phyloP scores from a whole-genome alignment of 495 filamentous ascomycete species.

The Bacidia gigantensis region DNA sequence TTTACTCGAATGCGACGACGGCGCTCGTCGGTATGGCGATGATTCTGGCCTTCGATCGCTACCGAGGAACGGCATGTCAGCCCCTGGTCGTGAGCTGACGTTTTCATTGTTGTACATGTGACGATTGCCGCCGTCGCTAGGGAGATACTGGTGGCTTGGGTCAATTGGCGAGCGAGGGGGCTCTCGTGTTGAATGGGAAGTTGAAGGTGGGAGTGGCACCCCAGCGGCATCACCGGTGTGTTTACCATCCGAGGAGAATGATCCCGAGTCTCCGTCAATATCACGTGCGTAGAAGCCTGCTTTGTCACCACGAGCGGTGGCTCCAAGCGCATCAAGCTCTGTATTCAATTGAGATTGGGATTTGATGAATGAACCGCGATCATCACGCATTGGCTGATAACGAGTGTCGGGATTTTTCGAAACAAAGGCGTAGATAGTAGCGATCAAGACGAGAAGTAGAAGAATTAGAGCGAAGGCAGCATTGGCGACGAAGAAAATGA shows the following conservation, averaged over 20 bases:
- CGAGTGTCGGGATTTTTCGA: slow-evolving; percentile 93
- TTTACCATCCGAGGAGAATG: slow-evolving; percentile 36
- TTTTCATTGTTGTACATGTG: slow-evolving; percentile 27
- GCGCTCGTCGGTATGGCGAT: slow-evolving; percentile 19
- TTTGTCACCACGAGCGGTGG: slow-evolving; percentile 80
- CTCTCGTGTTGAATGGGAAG: slow-evolving; percentile 25
- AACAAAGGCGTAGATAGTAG: slow-evolving; percentile 67
- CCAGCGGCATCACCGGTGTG: slow-evolving; percentile 18
- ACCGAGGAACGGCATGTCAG: slow-evolving; percentile 15
- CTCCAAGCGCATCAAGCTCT: slow-evolving; percentile 85
- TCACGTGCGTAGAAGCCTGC: slow-evolving; percentile 45
- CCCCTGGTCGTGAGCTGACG: slow-evolving; percentile 17
- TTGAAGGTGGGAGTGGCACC: slow-evolving; percentile 27
- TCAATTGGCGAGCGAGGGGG: slow-evolving; percentile 47
- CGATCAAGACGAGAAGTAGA: slow-evolving; percentile 74
- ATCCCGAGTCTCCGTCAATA: slow-evolving; percentile 68
- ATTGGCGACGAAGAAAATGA: slow-evolving; percentile 87
- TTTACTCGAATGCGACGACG: slow-evolving; percentile 11
- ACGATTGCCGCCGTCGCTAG: slow-evolving; percentile 27
- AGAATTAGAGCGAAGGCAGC: slow-evolving; percentile 77
- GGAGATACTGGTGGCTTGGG: slow-evolving; percentile 49
- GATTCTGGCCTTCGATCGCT: neutral
- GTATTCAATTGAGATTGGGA: slow-evolving; percentile 80
- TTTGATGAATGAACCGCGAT: slow-evolving; percentile 96
- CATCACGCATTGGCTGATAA: slow-evolving; percentile 94